Conservation (phyloP, 805 yeast species). For the Cyberlindnera lachancei region DNA sequence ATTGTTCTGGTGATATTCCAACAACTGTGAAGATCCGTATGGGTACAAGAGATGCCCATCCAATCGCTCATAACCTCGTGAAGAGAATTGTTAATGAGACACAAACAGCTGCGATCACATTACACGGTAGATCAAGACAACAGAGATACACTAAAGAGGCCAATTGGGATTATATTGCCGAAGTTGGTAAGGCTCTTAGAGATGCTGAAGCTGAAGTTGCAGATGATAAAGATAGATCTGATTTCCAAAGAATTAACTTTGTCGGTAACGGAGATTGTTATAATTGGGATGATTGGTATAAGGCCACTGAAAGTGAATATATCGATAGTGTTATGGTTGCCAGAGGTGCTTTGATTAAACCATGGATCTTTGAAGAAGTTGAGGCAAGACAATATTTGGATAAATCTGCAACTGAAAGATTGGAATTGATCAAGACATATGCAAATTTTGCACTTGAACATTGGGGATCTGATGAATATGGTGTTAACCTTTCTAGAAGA, state of each 20-base stretch:
- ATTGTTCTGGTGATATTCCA: slow-evolving; percentile 84
- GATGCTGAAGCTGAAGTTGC: slow-evolving; percentile 44
- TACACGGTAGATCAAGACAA: slow-evolving; percentile 95
- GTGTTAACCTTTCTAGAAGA: slow-evolving; percentile 80
- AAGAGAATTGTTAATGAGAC: slow-evolving; percentile 66
- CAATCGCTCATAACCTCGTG: slow-evolving; percentile 78
- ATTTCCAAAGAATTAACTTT: slow-evolving; percentile 62
- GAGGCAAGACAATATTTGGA: slow-evolving; percentile 85
- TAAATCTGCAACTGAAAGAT: slow-evolving; percentile 83
- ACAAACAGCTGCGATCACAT: slow-evolving; percentile 82
- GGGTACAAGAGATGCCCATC: slow-evolving; percentile 79
- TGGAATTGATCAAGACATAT: slow-evolving; percentile 63
- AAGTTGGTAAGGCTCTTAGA: slow-evolving; percentile 63
- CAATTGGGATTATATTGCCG: slow-evolving; percentile 83
- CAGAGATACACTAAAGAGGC: slow-evolving; percentile 90
- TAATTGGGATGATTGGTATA: slow-evolving; percentile 83
- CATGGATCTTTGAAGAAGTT: slow-evolving; percentile 97
- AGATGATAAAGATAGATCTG: slow-evolving; percentile 54
- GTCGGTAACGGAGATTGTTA: slow-evolving; percentile 94
- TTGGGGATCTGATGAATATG: slow-evolving; percentile 98
- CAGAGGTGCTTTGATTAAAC: slow-evolving; percentile 94
- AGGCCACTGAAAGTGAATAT: slow-evolving; percentile 53
- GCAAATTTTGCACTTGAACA: slow-evolving; percentile 83
- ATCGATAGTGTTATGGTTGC: slow-evolving; percentile 97
- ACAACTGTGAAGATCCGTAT: slow-evolving; percentile 88